Percentiles rank a stretch among this genome's conserved stretches.
Evolutionary conservation across 116 monocot species (phyloP).

Genomic region (Zostera marina): DNA sequence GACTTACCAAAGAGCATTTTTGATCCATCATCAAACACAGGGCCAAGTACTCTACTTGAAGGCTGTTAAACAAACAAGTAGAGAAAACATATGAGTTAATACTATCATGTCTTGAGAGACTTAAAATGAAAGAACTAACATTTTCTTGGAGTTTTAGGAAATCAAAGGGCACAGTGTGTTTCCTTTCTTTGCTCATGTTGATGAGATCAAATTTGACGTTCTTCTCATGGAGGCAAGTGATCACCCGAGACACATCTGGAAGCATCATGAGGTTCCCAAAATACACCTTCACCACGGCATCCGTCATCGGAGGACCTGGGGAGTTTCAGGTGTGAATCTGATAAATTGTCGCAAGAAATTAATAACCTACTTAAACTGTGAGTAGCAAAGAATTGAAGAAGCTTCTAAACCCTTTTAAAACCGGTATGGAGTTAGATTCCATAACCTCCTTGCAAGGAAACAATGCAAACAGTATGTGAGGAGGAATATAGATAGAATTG

Average conservation of each 20-base stretch:
- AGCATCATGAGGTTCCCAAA: slow-evolving; percentile 50
- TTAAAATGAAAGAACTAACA: background rate
- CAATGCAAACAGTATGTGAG: background rate
- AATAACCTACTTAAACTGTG: background rate
- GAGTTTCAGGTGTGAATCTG: background rate
- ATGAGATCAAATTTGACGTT: slow-evolving; percentile 30
- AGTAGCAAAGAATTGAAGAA: background rate
- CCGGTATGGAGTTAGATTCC: background rate
- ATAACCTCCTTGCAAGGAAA: background rate
- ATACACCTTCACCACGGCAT: slow-evolving; percentile 41
- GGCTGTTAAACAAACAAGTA: background rate
- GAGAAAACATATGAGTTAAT: background rate
- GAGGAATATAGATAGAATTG: background rate
- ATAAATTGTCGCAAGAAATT: background rate
- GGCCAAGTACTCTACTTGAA: background rate
- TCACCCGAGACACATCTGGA: slow-evolving; percentile 68
- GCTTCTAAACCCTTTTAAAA: background rate
- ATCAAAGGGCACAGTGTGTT: slow-evolving; percentile 20
- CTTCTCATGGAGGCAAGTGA: slow-evolving; percentile 80
- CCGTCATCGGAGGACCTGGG: slow-evolving; percentile 6
- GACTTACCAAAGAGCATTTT: background rate
- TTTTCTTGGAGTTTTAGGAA: slow-evolving; percentile 55
- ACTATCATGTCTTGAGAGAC: background rate
- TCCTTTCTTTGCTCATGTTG: slow-evolving; percentile 28
- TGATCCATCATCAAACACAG: background rate